Base-by-base conservation (phyloP, 2,329 filamentous ascomycete species). In the Alternaria postmessia region DNA sequence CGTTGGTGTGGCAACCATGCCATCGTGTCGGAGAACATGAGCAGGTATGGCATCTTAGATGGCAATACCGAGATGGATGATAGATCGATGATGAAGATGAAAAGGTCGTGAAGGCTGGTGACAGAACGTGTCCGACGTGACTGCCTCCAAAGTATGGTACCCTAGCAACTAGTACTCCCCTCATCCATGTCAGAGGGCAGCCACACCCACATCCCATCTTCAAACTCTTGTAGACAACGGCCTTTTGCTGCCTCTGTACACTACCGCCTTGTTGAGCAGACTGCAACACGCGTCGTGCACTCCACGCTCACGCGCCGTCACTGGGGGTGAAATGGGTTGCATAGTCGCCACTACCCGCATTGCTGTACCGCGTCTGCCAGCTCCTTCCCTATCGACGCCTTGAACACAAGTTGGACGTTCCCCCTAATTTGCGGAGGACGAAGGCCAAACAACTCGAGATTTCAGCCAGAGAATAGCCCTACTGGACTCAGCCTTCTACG, bases 91-190 rank as follows among this genome's bases (percentile, higher is more conserved):
- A 49, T 6, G 30, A 55, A 41, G 53, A 49, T 47, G 41, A 47
- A 46, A 48, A 48, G 46, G 52, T 51, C 30, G 57, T 60, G 22
- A 52, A 38, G 32, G 49, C 34, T 39, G 61, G 49, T 36, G 47
- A n/a, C 61, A 49, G 42, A 34, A 30, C 39, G 42, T 32, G 59
- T 61, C 44, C 59, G 48, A 46, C 59, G 54, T 56, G 48, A 62
- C 39, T 62, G 53, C 47, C 53, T 63, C 49, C 51, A 54, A 65
- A 65, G 46, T 59, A 57, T 62, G 67, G 67, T 69, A 69, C 65
- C 67, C 67, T 69, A 69, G 64, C 36, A 59, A 52, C 61, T 69
- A 68, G 65, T 62, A 58, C 54, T 65, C 18, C 47, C 54, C 57
- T 56, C 57, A 69, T 68, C 67, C 67, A 60, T 63, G 62, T 63